Base-by-base conservation (phyloP, 2,329 filamentous ascomycete genomes). In the Xylogone sp. region DNA sequence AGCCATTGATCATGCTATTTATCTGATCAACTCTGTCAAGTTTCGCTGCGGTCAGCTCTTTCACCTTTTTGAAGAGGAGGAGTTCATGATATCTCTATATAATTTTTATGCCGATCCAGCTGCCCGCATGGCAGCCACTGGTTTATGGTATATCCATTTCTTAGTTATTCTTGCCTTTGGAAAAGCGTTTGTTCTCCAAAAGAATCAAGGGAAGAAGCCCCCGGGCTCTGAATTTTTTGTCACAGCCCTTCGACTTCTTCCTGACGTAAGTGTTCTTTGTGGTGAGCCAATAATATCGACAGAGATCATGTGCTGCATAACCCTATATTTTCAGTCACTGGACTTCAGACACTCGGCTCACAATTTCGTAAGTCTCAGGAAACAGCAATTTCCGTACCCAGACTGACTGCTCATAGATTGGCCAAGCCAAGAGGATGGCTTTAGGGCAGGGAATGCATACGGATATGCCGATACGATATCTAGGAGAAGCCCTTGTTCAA, bases 1-100 rank as follows among this genome's bases (percentile, higher is more conserved):
- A 0, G 76, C 73, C 1, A 66, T 75, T 0, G 77, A 82, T 57
- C 72, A 76, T 56, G 75, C 75, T 3, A 64, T 77, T 3, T 81
- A 76, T 50, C 62, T 82, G 3, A 75, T 81, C 64, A 80, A 79
- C 53, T 73, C 76, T 0, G 77, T 81, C 52, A 80, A 81, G 50
- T 82, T 81, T 43, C 76, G 80, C 53, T 78, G 76, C 50, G 72
- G 74, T 2, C 77, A 79, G 24, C 60, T 81, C 2, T 78, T 79
- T 21, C 77, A 79, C 46, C 63, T 82, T 2, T 79, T 81, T 43
- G 77, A 82, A 21, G 78, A 81, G 46, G 68, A 71, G 10, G 68
- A 67, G 0, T 82, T 81, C 51, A 78, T 77, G 71, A 58, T 56
- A 4, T 65, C 68, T 3, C 61, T 77, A 8, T 64, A 69, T 34